Evolutionary conservation across 2,329 filamentous ascomycete genomes (phyloP).

Genomic region (Aureobasidium zeae): DNA sequence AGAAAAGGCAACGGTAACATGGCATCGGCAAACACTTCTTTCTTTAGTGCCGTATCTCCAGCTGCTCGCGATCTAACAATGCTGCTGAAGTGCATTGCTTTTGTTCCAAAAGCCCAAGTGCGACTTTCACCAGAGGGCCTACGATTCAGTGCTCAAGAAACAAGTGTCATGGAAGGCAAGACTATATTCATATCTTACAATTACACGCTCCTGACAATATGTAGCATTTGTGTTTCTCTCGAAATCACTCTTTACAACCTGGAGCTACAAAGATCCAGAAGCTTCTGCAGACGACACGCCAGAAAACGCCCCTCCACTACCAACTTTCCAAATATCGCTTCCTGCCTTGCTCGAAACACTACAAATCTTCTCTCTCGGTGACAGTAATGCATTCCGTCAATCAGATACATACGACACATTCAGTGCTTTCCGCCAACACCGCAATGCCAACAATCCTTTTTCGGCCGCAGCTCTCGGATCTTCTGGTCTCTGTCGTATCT

Average conservation of each 20-base stretch:
- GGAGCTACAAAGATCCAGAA: constrained; percentile 52
- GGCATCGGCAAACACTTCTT: constrained; percentile 30
- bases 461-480: constrained; percentile 74
- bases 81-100: constrained; percentile 53
- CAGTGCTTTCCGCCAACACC: constrained; percentile 29
- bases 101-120: constrained; percentile 51
- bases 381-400: constrained; percentile 25
- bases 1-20: too few species aligned
- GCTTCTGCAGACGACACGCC: constrained; percentile 31
- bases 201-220: constrained; percentile 17
- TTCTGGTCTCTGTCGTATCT: constrained; percentile 74
- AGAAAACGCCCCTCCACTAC: constrained; percentile 34
- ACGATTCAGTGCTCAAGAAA: constrained; percentile 79
- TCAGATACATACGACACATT: constrained; percentile 31
- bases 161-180: constrained; percentile 79
- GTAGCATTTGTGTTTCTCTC: constrained; percentile 73
- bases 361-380: constrained; percentile 73
- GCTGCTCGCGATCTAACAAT: constrained; percentile 67
- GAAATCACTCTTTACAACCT: constrained; percentile 79
- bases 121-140: constrained; percentile 80
- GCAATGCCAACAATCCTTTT: constrained; percentile 58
- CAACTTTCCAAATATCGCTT: constrained; percentile 77
- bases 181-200: constrained; percentile 11
- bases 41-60: constrained; percentile 68
- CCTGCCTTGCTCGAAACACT: constrained; percentile 83